Conservation (phyloP, 2,329 filamentous ascomycete genomes). For the Cladosporium colombiae region DNA sequence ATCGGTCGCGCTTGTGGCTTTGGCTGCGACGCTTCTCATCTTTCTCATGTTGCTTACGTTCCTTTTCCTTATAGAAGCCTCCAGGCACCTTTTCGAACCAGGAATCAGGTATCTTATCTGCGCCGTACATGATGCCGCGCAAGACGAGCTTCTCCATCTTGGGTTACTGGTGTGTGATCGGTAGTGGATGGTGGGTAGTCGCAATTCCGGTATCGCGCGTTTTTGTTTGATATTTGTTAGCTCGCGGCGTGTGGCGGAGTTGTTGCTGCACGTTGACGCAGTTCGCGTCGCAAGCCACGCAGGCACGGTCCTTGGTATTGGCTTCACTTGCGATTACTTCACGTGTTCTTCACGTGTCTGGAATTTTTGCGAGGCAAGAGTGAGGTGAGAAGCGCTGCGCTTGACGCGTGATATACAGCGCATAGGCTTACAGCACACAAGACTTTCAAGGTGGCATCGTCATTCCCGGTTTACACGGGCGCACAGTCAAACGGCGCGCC, state of each 20-base stretch:
- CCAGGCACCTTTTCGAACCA: slow-evolving; percentile 42
- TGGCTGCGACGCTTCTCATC: slow-evolving; percentile 20
- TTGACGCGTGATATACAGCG: neutral
- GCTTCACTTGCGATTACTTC: neutral
- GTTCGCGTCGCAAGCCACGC: slow-evolving; percentile 2
- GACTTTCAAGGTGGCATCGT: neutral
- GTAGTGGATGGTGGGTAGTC: neutral
- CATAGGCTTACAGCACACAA: neutral
- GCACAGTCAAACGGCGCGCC: neutral
- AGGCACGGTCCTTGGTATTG: neutral
- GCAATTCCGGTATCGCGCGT: neutral
- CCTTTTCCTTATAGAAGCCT: slow-evolving; percentile 38
- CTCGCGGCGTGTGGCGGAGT: neutral
- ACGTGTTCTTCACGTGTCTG: neutral
- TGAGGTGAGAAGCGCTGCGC: neutral
- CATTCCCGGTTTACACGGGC: neutral
- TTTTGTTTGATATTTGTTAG: neutral
- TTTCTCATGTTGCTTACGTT: slow-evolving; percentile 14
- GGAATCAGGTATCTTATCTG: slow-evolving; percentile 42
- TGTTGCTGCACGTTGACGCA: slow-evolving; percentile 18
- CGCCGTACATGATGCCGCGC: slow-evolving; percentile 31
- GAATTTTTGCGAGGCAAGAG: neutral
- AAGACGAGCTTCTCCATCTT: slow-evolving; percentile 33
- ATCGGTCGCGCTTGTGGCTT: slow-evolving; percentile 17
- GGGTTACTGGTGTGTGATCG: neutral